Evolutionary conservation across 2,329 filamentous ascomycete genomes (phyloP).

Genomic region (Claviceps humidiphila): DNA sequence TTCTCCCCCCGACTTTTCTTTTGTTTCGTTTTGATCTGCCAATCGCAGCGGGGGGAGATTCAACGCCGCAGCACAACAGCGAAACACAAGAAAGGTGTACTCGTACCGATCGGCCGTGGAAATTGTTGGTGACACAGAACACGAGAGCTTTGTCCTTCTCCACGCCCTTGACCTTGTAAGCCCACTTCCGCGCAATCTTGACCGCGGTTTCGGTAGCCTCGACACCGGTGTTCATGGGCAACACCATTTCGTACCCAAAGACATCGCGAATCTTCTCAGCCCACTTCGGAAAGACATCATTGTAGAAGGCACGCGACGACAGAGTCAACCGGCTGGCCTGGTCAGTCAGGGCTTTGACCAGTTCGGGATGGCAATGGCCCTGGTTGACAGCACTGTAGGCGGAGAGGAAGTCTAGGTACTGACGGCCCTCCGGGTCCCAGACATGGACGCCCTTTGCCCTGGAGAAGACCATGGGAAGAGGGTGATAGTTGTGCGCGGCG

Average conservation of each 20-base stretch:
- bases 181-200: slow-evolving; percentile 96
- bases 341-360: slow-evolving; percentile 78
- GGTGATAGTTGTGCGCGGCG: slow-evolving; percentile 98
- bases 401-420: slow-evolving; percentile 96
- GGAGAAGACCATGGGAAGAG: slow-evolving; percentile 85
- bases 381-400: slow-evolving; percentile 98
- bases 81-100: slow-evolving; percentile 8
- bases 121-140: slow-evolving; percentile 80
- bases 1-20: too few relatives aligned
- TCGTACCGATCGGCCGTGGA: slow-evolving; percentile 84
- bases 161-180: slow-evolving; percentile 90
- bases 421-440: slow-evolving; percentile 91
- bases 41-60: neutral
- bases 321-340: slow-evolving; percentile 84
- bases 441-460: slow-evolving; percentile 74
- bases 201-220: slow-evolving; percentile 93
- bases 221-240: slow-evolving; percentile 96
- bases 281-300: slow-evolving; percentile 94
- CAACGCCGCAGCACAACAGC: neutral
- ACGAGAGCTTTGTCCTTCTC: slow-evolving; percentile 72
- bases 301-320: slow-evolving; percentile 92
- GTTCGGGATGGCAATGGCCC: slow-evolving; percentile 92
- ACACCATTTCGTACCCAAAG: slow-evolving; percentile 94
- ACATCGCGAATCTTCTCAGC: slow-evolving; percentile 79
- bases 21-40: too few relatives aligned